Percentiles rank a stretch among this genome's conserved stretches.
Conservation (phyloP, 1,284 basidiomycete species). For the Ustilago sp. region DNA sequence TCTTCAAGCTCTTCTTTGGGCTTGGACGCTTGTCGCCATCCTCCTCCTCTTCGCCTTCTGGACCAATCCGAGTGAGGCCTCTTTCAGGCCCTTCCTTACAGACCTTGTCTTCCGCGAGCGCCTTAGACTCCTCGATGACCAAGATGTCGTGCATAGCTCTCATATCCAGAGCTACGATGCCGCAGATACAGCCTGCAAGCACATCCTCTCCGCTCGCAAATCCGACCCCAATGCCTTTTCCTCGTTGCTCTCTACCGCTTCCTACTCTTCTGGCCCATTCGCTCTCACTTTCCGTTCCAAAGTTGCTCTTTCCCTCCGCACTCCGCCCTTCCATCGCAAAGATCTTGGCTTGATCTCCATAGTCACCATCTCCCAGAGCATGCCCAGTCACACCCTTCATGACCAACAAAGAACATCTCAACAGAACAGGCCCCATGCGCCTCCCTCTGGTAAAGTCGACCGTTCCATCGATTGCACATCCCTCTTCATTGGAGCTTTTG, state of each 20-base stretch:
- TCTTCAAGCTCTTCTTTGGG: constrained; percentile 51
- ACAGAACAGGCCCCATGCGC: not conserved
- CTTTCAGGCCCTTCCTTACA: constrained; percentile 91
- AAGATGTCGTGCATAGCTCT: constrained; percentile 22
- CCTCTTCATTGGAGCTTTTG: constrained; percentile 88
- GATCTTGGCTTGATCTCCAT: constrained; percentile 86
- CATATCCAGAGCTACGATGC: not conserved
- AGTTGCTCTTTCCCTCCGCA: constrained; percentile 85
- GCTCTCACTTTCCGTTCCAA: constrained; percentile 77
- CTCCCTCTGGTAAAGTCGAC: constrained; percentile 47
- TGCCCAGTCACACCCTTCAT: constrained; percentile 27
- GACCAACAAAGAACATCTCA: constrained; percentile 11
- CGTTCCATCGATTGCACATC: constrained; percentile 72
- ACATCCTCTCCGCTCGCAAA: constrained; percentile 9
- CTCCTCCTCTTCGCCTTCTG: constrained; percentile 77
- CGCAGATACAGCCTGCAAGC: constrained; percentile 2
- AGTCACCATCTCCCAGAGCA: constrained; percentile 73
- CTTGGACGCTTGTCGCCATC: constrained; percentile 48
- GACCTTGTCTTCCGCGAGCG: constrained; percentile 94
- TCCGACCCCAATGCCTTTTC: constrained; percentile 31
- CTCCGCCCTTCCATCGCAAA: constrained; percentile 88
- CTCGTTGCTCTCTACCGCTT: constrained; percentile 27
- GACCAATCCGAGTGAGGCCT: constrained; percentile 90
- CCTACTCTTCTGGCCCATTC: constrained; percentile 65
- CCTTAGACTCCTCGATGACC: constrained; percentile 78